Percentiles rank a stretch among this genome's conserved stretches.
Conservation (phyloP, 306 rosid species). For the Cucumis melo region DNA sequence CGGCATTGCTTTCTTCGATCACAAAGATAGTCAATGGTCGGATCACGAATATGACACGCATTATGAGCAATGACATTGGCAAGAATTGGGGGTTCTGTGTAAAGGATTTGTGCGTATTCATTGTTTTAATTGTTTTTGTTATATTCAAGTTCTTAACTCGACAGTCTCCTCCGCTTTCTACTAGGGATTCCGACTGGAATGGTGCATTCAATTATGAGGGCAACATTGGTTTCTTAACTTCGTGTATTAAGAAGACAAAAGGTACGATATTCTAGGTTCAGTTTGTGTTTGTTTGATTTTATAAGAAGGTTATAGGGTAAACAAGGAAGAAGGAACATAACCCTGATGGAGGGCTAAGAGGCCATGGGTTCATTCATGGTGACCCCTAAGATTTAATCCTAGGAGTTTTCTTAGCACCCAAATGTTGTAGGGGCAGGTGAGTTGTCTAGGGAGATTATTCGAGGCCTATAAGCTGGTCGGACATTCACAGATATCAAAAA, state of each 20-base stretch:
- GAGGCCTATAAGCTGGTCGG: too few species aligned
- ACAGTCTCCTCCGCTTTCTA: neutral
- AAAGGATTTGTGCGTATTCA: conserved; percentile 45
- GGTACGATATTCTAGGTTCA: conserved; percentile 19
- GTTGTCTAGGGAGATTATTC: too few species aligned
- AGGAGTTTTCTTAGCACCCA: too few species aligned
- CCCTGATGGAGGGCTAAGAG: too few species aligned
- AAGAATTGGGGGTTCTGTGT: conserved; percentile 41
- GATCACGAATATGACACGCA: conserved; percentile 28
- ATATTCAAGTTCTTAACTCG: neutral
- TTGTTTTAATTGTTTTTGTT: neutral
- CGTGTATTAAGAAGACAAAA: conserved; percentile 41
- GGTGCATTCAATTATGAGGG: conserved; percentile 52
- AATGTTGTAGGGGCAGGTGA: too few species aligned
- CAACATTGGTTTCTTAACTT: conserved; percentile 36
- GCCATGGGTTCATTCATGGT: too few species aligned
- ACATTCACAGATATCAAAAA: too few species aligned
- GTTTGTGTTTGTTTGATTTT: neutral
- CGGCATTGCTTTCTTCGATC: conserved; percentile 17
- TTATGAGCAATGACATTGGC: conserved; percentile 29
- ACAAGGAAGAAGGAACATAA: too few species aligned
- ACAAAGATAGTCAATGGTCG: conserved; percentile 26
- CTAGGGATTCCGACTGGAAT: conserved; percentile 57
- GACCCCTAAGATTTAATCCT: too few species aligned
- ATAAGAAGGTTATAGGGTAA: neutral